Conservation (phyloP, 805 yeast species). For the Myxozyma mucilagina region DNA sequence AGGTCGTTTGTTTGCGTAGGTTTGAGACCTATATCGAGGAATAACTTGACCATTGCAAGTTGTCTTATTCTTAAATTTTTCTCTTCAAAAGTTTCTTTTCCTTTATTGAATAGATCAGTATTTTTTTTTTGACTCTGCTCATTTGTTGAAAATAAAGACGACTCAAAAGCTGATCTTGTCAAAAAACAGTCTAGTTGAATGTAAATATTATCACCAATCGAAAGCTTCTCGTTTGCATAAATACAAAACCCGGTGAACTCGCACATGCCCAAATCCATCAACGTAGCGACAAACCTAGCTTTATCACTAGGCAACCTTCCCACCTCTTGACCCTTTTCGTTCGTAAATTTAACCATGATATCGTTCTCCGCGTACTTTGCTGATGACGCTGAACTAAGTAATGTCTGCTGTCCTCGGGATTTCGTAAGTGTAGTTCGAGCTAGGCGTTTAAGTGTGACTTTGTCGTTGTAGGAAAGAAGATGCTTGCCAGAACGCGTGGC, state of each 20-base stretch:
- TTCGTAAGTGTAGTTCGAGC: not conserved
- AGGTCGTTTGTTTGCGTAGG: conserved; percentile 21
- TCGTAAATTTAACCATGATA: conserved; percentile 39
- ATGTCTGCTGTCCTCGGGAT: not conserved
- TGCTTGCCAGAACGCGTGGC: conserved; percentile 41
- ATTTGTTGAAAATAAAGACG: not conserved
- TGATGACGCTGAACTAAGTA: conserved; percentile 3
- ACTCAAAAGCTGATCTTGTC: conserved; percentile 22
- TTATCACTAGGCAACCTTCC: conserved; percentile 75
- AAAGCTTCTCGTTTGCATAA: conserved; percentile 57
- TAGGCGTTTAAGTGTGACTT: conserved; percentile 35
- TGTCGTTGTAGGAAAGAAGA: conserved; percentile 40
- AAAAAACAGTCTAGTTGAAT: conserved; percentile 70
- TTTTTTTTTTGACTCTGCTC: too few species aligned
- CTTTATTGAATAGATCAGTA: conserved; percentile 33
- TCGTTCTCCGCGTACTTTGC: conserved; percentile 19
- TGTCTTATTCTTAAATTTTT: conserved; percentile 54
- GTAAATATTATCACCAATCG: conserved; percentile 75
- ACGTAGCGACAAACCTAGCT: conserved; percentile 65
- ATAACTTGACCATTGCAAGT: conserved; percentile 54
- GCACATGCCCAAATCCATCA: conserved; percentile 57
- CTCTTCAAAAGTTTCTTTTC: conserved; percentile 57
- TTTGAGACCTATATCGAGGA: conserved; percentile 48
- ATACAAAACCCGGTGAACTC: conserved; percentile 58
- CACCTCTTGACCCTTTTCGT: conserved; percentile 52